Evolutionary conservation across 768 basidiomycete species (phyloP), one percentile per base, ranked within the genome.

Genomic region (Russula griseocarnosa): DNA sequence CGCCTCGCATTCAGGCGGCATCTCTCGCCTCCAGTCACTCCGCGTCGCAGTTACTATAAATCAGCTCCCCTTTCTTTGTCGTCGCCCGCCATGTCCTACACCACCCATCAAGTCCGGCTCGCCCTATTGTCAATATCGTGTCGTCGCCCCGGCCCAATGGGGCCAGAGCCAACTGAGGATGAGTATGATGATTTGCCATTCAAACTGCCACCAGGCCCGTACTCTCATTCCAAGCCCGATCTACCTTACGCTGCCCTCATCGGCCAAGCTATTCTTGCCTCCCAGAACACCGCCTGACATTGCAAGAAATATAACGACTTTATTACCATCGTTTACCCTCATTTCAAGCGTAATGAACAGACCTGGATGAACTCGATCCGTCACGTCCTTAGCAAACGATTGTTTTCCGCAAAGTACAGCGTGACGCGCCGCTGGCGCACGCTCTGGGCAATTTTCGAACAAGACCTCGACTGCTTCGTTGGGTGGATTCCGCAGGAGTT

Each of bases 311-410:
- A 67, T 98, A 98, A n/a, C 71, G 88, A 92, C 72, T 99, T 85
- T 83, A 95, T 99, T 70, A 92, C 92, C 52, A 90, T 89, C 47
- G 91, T 92, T 10, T 95, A 94, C 75, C 95, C 97, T 8, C 86
- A 87, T 72, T 99, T 92, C 77, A 92, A 93, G 75, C 88, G 90
- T 62, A 88, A 89, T 24, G 94, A 98, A 70, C 84, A 88, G 4
- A 96, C 94, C 7, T 98, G 96, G 96, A 94, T 95, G 86, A 97
- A 97, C 75, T 95, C 93, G 60, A 93, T 98, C 64, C 84, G 96
- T n/a, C 95, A 98, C 75, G 94, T 95, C 54, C 81, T 98, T 28
- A 94, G 91, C 67, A 92, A 3, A 96, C 95, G 50, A 84, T 88
- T 42, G 89, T 88, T 70, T 98, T 97, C 74, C 85, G 92, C 66